Conservation (phyloP, 2,329 filamentous ascomycete species). For the Ceratocystis albifundus region DNA sequence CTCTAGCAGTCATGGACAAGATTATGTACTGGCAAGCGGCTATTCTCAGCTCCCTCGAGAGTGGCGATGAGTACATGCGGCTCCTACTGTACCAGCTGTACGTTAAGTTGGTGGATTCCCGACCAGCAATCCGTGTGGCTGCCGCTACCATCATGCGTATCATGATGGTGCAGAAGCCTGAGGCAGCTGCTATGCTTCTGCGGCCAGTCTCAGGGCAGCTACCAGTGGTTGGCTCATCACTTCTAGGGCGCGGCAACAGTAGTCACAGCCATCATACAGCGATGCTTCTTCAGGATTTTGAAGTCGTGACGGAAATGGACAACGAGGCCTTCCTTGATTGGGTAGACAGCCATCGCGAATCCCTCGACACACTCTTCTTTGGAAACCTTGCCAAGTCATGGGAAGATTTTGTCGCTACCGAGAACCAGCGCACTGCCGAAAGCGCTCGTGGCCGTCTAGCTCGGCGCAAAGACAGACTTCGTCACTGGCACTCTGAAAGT, state of each 20-base stretch:
- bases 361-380: conserved; percentile 73
- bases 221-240: neutral
- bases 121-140: conserved; percentile 55
- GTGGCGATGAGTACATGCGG: conserved; percentile 70
- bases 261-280: conserved; percentile 14
- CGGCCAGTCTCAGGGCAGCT: conserved; percentile 46
- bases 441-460: conserved; percentile 56
- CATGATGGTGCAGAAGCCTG: conserved; percentile 82
- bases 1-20: conserved; percentile 68
- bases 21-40: conserved; percentile 94
- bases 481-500: conserved; percentile 64
- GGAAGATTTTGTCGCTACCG: conserved; percentile 73
- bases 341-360: conserved; percentile 70
- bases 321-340: conserved; percentile 78
- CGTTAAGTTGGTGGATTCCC: conserved; percentile 65
- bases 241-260: conserved; percentile 2
- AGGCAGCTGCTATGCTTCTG: conserved; percentile 64
- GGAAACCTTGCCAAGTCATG: conserved; percentile 68
- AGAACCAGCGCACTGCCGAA: conserved; percentile 71
- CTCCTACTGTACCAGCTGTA: conserved; percentile 91
- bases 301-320: conserved; percentile 75
- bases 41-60: conserved; percentile 63
- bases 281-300: conserved; percentile 49
- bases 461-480: conserved; percentile 72
- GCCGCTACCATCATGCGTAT: conserved; percentile 84